phyloP scores from a whole-genome alignment of 2,329 filamentous ascomycete genomes.

The Curvularia lunata region DNA sequence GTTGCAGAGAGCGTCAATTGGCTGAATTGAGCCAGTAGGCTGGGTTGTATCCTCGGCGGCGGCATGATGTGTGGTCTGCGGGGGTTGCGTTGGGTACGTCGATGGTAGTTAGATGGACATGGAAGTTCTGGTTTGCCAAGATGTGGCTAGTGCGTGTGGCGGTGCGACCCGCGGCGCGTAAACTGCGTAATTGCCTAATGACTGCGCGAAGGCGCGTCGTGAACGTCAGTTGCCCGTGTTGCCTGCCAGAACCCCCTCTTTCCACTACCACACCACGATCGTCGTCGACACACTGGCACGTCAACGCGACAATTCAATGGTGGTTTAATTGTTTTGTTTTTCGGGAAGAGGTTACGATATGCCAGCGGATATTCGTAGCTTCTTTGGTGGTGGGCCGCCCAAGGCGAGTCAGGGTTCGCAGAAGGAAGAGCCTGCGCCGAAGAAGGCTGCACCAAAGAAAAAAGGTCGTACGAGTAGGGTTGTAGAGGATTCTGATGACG shows the following conservation, averaged over 20 bases:
- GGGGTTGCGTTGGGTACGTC: constrained; percentile 1
- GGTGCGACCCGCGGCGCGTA: background rate
- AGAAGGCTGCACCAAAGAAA: constrained; percentile 52
- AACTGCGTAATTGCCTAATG: constrained; percentile 18
- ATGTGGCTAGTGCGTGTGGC: constrained; percentile 19
- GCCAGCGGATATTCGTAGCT: constrained; percentile 86
- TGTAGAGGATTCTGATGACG: constrained; percentile 74
- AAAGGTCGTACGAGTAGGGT: constrained; percentile 48
- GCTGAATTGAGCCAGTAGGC: constrained; percentile 45
- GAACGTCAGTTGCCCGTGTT: constrained; percentile 22
- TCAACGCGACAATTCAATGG: background rate
- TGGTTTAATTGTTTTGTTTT: background rate
- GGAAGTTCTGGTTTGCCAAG: constrained; percentile 40
- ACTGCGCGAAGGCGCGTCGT: constrained; percentile 26
- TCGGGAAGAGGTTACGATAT: constrained; percentile 55
- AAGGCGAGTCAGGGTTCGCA: constrained; percentile 52
- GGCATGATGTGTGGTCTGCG: constrained; percentile 43
- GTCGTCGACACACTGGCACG: background rate
- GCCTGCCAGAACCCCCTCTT: constrained; percentile 6
- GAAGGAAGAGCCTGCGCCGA: constrained; percentile 41
- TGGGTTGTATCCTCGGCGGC: constrained; percentile 46
- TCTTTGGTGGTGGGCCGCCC: constrained; percentile 81
- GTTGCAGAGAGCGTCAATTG: constrained; percentile 34
- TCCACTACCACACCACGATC: constrained; percentile 7
- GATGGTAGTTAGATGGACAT: constrained; percentile 6